phyloP scores from a whole-genome alignment of 495 filamentous ascomycete genomes.

The Entonaema liquescens region DNA sequence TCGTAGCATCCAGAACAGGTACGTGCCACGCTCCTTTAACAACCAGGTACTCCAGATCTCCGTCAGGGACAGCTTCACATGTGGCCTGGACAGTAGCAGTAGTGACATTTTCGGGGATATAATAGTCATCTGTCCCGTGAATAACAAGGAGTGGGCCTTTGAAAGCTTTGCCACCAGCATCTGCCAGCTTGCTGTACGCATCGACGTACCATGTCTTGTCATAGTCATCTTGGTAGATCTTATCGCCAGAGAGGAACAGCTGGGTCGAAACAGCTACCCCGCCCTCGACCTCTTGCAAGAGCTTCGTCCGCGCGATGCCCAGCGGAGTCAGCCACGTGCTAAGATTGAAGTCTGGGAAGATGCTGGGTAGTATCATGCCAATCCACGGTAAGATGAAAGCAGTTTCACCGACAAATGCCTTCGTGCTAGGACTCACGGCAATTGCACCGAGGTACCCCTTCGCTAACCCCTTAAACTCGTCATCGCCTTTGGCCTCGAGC shows the following conservation, averaged over 20 bases:
- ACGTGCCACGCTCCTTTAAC: constrained; percentile 49
- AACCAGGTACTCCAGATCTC: constrained; percentile 11
- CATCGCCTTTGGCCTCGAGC: background rate
- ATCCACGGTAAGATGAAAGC: constrained; percentile 19
- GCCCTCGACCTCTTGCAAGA: constrained; percentile 47
- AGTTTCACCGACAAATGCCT: background rate
- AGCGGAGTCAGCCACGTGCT: constrained; percentile 44
- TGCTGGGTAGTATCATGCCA: constrained; percentile 18
- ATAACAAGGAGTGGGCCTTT: constrained; percentile 58
- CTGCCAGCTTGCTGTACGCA: constrained; percentile 37
- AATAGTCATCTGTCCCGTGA: constrained; percentile 51
- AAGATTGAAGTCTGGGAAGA: constrained; percentile 31
- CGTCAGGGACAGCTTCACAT: constrained; percentile 27
- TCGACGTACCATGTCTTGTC: constrained; percentile 36
- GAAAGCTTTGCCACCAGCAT: constrained; percentile 48
- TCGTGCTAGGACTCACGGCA: background rate
- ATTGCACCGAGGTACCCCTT: background rate
- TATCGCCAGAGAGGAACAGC: constrained; percentile 39
- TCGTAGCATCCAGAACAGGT: constrained; percentile 48
- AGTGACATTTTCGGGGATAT: constrained; percentile 42
- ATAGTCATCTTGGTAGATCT: constrained; percentile 9
- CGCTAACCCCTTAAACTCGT: background rate
- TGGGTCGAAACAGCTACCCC: constrained; percentile 36
- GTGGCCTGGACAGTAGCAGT: constrained; percentile 47
- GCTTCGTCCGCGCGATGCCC: constrained; percentile 43